Conservation (phyloP, 225 moss, liverwort and hornwort genomes). For the Climacium dendroides region DNA sequence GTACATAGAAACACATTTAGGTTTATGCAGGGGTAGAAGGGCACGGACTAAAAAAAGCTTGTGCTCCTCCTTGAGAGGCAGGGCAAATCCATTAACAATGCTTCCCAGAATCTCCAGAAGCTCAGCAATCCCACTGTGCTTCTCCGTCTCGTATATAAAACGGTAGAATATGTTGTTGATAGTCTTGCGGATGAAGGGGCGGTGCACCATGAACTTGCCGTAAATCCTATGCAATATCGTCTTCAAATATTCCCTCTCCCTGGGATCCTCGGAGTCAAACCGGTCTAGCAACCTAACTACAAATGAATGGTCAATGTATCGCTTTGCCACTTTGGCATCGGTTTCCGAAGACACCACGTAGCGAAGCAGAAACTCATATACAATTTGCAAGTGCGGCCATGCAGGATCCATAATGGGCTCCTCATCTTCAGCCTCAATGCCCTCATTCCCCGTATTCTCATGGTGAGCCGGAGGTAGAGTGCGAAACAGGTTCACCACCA, state of each 20-base stretch:
- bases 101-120: slow-evolving; percentile 27
- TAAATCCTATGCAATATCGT: slow-evolving; percentile 33
- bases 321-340: slow-evolving; percentile 38
- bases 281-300: slow-evolving; percentile 24
- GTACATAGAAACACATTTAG: slow-evolving; percentile 18
- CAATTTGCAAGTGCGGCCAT: slow-evolving; percentile 54
- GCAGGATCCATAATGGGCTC: slow-evolving; percentile 44
- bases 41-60: slow-evolving; percentile 23
- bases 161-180: slow-evolving; percentile 34
- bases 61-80: slow-evolving; percentile 38
- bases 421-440: slow-evolving; percentile 31
- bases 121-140: slow-evolving; percentile 19
- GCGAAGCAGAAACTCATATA: slow-evolving; percentile 50
- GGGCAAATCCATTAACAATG: slow-evolving; percentile 29
- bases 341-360: slow-evolving; percentile 43
- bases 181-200: slow-evolving; percentile 23
- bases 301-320: slow-evolving; percentile 30
- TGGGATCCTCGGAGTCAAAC: slow-evolving; percentile 21
- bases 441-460: slow-evolving; percentile 31
- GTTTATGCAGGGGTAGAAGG: slow-evolving; percentile 22
- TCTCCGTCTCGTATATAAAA: slow-evolving; percentile 27
- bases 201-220: slow-evolving; percentile 23
- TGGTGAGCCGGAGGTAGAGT: slow-evolving; percentile 33
- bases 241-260: slow-evolving; percentile 33
- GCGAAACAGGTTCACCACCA: slow-evolving; percentile 40